Evolutionary conservation across 148 eudicot species (phyloP).

Genomic region (Rhododendron williamsianum): DNA sequence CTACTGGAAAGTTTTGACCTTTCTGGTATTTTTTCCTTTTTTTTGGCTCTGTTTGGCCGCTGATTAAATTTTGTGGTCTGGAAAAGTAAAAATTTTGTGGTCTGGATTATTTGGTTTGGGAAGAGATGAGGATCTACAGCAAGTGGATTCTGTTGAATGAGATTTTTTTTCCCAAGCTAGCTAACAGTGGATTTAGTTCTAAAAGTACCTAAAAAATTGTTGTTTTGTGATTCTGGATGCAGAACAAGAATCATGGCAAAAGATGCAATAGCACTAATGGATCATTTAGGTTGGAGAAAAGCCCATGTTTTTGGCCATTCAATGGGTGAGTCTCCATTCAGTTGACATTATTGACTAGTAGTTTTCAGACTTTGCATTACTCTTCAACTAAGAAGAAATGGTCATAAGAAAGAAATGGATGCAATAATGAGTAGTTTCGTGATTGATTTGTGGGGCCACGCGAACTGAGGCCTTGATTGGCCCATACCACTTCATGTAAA

Average conservation of each 20-base stretch:
- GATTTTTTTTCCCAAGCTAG: not conserved
- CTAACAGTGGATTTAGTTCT: not conserved
- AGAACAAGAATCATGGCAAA: slow-evolving; percentile 91
- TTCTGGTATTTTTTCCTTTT: not conserved
- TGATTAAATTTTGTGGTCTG: not conserved
- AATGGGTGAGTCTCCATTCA: slow-evolving; percentile 65
- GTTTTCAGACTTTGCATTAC: not conserved
- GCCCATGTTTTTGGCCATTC: slow-evolving; percentile 97
- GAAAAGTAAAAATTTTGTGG: slow-evolving; percentile 10
- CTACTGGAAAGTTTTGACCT: not conserved
- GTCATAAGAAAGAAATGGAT: not conserved
- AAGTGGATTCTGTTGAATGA: not conserved
- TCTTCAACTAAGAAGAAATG: not conserved
- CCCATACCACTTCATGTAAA: not conserved
- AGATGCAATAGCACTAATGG: slow-evolving; percentile 87
- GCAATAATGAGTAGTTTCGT: not conserved
- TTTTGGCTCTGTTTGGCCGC: not conserved
- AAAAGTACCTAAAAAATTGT: not conserved
- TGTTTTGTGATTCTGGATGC: slow-evolving; percentile 22
- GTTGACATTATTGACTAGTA: slow-evolving; percentile 12
- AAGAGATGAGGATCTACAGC: not conserved
- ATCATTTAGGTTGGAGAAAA: slow-evolving; percentile 88
- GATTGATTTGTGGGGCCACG: not conserved
- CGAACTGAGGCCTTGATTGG: not conserved
- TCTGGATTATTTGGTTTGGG: not conserved